Evolutionary conservation across 139 green algal genomes (phyloP).

Genomic region (Chlamydomonas schloesseri): DNA sequence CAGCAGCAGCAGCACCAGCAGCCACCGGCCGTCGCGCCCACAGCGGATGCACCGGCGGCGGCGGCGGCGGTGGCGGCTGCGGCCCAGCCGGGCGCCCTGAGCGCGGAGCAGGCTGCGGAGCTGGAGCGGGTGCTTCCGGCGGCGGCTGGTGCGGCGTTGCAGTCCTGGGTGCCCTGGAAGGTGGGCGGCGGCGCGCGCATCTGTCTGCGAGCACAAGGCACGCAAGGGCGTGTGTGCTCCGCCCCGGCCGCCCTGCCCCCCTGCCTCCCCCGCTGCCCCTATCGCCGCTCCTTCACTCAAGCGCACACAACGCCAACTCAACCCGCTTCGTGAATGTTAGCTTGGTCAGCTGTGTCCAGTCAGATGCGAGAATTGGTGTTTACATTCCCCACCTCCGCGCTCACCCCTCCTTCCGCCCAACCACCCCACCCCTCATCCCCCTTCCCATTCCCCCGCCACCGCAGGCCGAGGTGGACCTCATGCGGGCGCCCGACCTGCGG

Average conservation of each 20-base stretch:
- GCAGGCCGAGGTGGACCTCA: slow-evolving; percentile 36
- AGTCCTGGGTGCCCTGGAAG: slow-evolving; percentile 40
- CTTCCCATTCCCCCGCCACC: not conserved
- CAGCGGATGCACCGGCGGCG: not conserved
- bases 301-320: no score
- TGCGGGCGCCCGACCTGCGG: slow-evolving; percentile 20
- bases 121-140: not conserved
- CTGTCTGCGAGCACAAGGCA: no score
- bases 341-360: no score
- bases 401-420: not conserved
- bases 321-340: no score
- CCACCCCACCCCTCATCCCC: not conserved
- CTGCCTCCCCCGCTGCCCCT: no score
- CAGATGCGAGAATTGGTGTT: no score
- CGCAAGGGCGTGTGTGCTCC: no score
- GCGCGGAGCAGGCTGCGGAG: not conserved
- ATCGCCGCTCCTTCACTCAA: no score
- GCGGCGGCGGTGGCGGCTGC: not conserved
- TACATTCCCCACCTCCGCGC: no score
- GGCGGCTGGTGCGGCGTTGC: slow-evolving; percentile 18
- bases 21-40: not conserved
- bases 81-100: not conserved
- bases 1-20: not conserved
- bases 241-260: no score
- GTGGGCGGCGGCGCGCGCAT: no score